Evolutionary conservation across 257 asterid genomes (phyloP).

Genomic region (Echium plantagineum): DNA sequence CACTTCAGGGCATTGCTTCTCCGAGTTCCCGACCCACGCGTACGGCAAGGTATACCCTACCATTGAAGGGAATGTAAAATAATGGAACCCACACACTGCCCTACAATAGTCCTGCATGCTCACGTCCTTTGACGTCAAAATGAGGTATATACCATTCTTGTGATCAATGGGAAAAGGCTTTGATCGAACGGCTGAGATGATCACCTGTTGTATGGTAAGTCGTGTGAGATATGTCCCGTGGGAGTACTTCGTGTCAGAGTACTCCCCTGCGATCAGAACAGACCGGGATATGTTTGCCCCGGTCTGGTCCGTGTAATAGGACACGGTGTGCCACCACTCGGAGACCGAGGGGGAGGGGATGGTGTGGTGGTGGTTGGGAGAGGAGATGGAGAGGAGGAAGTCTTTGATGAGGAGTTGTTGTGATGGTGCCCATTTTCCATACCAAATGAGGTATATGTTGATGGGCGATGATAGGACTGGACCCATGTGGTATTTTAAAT

Average conservation of each 20-base stretch:
- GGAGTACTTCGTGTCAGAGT: slow-evolving; percentile 53
- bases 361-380: slow-evolving; percentile 33
- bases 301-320: slow-evolving; percentile 80
- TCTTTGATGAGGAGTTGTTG: slow-evolving; percentile 69
- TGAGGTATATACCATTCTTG: slow-evolving; percentile 68
- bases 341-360: slow-evolving; percentile 66
- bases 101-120: slow-evolving; percentile 83
- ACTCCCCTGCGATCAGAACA: slow-evolving; percentile 63
- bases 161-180: slow-evolving; percentile 80
- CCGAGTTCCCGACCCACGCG: slow-evolving; percentile 93
- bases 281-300: slow-evolving; percentile 67
- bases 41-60: slow-evolving; percentile 76
- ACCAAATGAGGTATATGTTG: slow-evolving; percentile 81
- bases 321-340: slow-evolving; percentile 79
- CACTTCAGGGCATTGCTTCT: slow-evolving; percentile 82
- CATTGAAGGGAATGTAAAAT: slow-evolving; percentile 79
- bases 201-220: slow-evolving; percentile 59
- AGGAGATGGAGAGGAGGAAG: slow-evolving; percentile 65
- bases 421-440: slow-evolving; percentile 58
- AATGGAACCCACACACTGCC: slow-evolving; percentile 92
- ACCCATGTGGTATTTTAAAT: slow-evolving; percentile 93
- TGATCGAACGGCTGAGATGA: slow-evolving; percentile 55
- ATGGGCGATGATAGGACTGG: slow-evolving; percentile 89
- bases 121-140: slow-evolving; percentile 73
- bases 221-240: slow-evolving; percentile 58